Conservation (phyloP, 192 early-diverging fungal genomes). For the Chytriomyces sp. region DNA sequence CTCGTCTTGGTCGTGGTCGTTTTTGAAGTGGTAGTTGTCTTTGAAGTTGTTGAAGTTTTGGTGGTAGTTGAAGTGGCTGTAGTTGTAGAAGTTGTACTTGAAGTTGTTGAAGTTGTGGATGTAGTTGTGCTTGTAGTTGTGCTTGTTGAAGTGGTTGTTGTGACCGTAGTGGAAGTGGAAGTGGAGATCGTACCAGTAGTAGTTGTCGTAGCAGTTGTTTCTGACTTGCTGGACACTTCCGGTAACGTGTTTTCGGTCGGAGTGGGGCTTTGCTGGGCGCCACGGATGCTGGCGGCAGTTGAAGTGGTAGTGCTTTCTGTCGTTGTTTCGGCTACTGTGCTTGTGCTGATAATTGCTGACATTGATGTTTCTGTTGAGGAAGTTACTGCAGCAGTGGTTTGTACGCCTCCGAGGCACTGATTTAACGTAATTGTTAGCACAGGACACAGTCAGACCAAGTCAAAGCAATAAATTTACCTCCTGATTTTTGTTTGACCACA, state of each 20-base stretch:
- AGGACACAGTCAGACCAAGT: background rate
- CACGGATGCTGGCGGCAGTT: background rate
- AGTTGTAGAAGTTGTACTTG: background rate
- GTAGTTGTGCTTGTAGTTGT: background rate
- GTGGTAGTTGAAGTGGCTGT: background rate
- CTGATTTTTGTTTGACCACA: constrained; percentile 4
- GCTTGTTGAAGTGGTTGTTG: constrained; percentile 15
- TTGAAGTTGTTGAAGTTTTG: background rate
- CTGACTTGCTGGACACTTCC: background rate
- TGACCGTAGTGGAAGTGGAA: background rate
- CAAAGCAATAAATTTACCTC: background rate
- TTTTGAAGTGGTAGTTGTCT: background rate
- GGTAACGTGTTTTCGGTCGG: too few species aligned
- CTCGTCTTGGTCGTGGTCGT: constrained; percentile 10
- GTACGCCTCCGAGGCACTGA: background rate
- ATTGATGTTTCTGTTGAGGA: background rate
- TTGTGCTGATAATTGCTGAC: background rate
- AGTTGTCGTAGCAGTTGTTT: background rate
- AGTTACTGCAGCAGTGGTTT: background rate
- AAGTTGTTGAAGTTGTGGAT: background rate
- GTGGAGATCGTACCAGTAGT: background rate
- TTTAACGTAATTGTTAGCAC: background rate
- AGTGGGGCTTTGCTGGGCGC: too few species aligned
- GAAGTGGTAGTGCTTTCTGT: background rate
- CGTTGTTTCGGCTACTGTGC: background rate